Conservation (phyloP, 1,284 basidiomycete genomes). For the Laetiporus sulphureus region DNA sequence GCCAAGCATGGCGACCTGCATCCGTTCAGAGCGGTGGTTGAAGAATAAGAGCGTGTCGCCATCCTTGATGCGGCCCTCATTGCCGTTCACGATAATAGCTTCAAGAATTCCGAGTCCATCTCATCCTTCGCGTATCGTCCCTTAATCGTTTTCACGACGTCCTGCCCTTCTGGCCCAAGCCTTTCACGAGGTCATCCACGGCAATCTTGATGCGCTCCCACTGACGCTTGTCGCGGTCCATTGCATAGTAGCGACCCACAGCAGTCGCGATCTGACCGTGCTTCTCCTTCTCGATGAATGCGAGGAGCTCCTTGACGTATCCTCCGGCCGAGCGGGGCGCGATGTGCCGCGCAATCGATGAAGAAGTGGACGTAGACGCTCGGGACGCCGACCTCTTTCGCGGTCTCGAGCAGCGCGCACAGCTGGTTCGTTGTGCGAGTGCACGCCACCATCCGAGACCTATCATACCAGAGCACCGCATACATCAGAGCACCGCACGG, state of each 20-base stretch:
- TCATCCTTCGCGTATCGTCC: slow-evolving; percentile 73
- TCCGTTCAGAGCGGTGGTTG: slow-evolving; percentile 93
- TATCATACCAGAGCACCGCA: slow-evolving; percentile 19
- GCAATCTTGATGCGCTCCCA: slow-evolving; percentile 91
- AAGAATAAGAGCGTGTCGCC: slow-evolving; percentile 86
- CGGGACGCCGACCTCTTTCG: slow-evolving; percentile 77
- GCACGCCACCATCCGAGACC: slow-evolving; percentile 92
- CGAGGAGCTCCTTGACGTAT: slow-evolving; percentile 71
- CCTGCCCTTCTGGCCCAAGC: slow-evolving; percentile 62
- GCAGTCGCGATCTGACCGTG: slow-evolving; percentile 76
- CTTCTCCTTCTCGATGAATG: slow-evolving; percentile 71
- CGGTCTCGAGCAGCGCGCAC: slow-evolving; percentile 81
- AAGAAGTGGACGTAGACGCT: slow-evolving; percentile 88
- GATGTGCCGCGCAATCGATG: slow-evolving; percentile 86
- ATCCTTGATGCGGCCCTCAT: slow-evolving; percentile 74
- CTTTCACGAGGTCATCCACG: slow-evolving; percentile 74
- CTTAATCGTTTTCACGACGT: slow-evolving; percentile 63
- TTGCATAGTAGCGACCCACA: slow-evolving; percentile 87
- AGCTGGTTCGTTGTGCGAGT: slow-evolving; percentile 87
- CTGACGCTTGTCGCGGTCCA: slow-evolving; percentile 93
- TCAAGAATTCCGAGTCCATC: slow-evolving; percentile 92
- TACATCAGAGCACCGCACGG: not conserved
- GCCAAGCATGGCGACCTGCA: slow-evolving; percentile 79
- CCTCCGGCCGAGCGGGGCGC: slow-evolving; percentile 72
- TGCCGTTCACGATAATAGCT: slow-evolving; percentile 81